Evolutionary conservation across 2,329 filamentous ascomycete species (phyloP).

Genomic region (Fonsecaea pedrosoi): DNA sequence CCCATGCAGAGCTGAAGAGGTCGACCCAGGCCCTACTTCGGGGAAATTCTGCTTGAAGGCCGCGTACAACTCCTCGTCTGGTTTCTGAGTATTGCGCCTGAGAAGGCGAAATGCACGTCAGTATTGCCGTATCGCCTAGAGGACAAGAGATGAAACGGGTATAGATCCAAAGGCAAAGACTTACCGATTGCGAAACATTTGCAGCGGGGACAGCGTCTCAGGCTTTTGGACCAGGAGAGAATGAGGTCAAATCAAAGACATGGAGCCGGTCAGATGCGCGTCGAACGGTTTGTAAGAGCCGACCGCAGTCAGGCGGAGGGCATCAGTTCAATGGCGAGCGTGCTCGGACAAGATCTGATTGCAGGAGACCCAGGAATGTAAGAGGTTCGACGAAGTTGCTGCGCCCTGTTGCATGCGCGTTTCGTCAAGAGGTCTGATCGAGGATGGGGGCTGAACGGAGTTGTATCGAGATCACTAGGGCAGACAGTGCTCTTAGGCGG

Average conservation of each 20-base stretch:
- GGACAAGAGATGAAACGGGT: conserved; percentile 25
- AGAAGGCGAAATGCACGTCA: conserved; percentile 31
- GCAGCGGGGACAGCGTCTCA: conserved; percentile 39
- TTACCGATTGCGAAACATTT: conserved; percentile 59
- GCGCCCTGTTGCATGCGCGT: conserved; percentile 35
- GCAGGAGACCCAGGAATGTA: conserved; percentile 16
- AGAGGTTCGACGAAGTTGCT: conserved; percentile 28
- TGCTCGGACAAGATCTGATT: conserved; percentile 11
- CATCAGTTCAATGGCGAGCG: conserved; percentile 21
- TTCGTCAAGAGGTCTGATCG: conserved; percentile 8
- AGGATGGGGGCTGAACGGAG: conserved; percentile 8
- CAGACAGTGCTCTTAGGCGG: neutral
- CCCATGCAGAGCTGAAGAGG: conserved; percentile 54
- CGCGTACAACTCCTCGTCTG: conserved; percentile 80
- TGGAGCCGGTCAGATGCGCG: conserved; percentile 28
- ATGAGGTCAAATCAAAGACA: conserved; percentile 36
- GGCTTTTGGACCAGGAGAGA: conserved; percentile 29
- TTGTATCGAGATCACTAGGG: conserved; percentile 3
- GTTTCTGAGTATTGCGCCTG: conserved; percentile 82
- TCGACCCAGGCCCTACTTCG: conserved; percentile 65
- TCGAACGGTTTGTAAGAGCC: conserved; percentile 16
- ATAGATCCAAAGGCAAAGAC: conserved; percentile 39
- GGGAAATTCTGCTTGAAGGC: conserved; percentile 85
- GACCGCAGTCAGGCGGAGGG: conserved; percentile 20
- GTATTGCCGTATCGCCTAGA: conserved; percentile 22